phyloP scores from a whole-genome alignment of 257 asterid genomes.

The Ilex asprella region DNA sequence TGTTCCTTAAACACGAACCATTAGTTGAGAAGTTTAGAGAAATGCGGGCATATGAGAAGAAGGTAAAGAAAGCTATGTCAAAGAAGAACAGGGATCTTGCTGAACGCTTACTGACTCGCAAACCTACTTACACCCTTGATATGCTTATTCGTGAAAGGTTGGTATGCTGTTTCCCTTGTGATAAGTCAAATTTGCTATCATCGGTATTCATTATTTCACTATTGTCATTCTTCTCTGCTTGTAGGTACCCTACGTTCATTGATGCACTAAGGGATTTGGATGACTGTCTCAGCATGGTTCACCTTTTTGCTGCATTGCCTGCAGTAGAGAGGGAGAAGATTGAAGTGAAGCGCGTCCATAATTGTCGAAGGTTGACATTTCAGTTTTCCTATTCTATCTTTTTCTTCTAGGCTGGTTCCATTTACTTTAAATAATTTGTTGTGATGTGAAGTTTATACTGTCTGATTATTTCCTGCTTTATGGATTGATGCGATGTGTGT shows the following conservation, averaged over 20 bases:
- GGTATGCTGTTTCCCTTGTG: slow-evolving; percentile 1
- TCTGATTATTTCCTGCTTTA: no score
- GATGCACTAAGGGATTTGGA: slow-evolving; percentile 94
- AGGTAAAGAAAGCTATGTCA: slow-evolving; percentile 73
- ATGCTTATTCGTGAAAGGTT: slow-evolving; percentile 83
- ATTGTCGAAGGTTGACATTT: slow-evolving; percentile 68
- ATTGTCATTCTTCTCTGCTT: slow-evolving; percentile 1
- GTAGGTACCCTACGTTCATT: slow-evolving; percentile 81
- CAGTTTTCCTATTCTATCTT: not conserved
- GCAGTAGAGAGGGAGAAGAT: slow-evolving; percentile 82
- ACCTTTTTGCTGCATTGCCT: slow-evolving; percentile 96
- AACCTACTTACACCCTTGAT: slow-evolving; percentile 76
- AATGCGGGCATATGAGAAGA: slow-evolving; percentile 60
- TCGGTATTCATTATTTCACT: not conserved
- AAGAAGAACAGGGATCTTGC: slow-evolving; percentile 84
- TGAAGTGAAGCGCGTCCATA: slow-evolving; percentile 68
- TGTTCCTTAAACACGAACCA: slow-evolving; percentile 86
- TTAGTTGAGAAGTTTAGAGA: slow-evolving; percentile 77
- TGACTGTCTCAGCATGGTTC: slow-evolving; percentile 95
- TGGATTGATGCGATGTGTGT: not conserved
- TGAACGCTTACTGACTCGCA: slow-evolving; percentile 65
- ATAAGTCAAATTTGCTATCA: not conserved
- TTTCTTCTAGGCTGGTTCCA: no score
- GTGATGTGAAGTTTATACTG: no score
- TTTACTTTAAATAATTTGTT: no score